Evolutionary conservation across 140 eudicot genomes (phyloP).

Genomic region (Erigeron philadelphicus): DNA sequence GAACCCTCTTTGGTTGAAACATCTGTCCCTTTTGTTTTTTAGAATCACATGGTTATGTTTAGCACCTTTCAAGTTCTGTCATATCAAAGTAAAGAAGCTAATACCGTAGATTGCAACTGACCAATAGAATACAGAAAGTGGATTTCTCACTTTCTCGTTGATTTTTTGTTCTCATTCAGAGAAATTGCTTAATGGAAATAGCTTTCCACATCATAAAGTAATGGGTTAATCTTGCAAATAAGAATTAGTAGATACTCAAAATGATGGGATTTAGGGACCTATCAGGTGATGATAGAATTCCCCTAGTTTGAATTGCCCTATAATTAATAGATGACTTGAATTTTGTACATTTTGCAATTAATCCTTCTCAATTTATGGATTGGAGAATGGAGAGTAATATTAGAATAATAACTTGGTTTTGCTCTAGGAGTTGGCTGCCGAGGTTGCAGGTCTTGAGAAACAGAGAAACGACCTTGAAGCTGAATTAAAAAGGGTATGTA

Average conservation of each 20-base stretch:
- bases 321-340: too few species aligned
- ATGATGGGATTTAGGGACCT: too few species aligned
- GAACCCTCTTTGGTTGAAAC: neutral
- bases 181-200: neutral
- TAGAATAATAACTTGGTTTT: neutral
- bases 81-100: neutral
- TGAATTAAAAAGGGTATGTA: constrained; percentile 46
- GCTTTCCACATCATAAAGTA: neutral
- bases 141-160: neutral
- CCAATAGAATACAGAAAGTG: neutral
- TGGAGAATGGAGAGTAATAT: too few species aligned
- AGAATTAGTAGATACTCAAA: too few species aligned
- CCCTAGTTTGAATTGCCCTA: too few species aligned
- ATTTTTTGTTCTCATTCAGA: neutral
- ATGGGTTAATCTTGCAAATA: neutral
- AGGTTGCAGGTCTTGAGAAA: constrained; percentile 55
- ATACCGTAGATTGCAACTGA: neutral
- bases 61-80: too few species aligned
- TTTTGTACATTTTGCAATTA: too few species aligned
- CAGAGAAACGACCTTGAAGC: constrained; percentile 60
- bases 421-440: constrained; percentile 49
- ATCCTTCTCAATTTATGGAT: neutral
- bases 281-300: too few species aligned
- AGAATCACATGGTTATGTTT: neutral
- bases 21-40: neutral